Percentiles rank a stretch among this genome's conserved stretches.
These are phyloP conservation scores for Poterioochromonas sp. DNA, from an alignment of 352 stramenopile genomes.

Conservation along the genomic window DNA sequence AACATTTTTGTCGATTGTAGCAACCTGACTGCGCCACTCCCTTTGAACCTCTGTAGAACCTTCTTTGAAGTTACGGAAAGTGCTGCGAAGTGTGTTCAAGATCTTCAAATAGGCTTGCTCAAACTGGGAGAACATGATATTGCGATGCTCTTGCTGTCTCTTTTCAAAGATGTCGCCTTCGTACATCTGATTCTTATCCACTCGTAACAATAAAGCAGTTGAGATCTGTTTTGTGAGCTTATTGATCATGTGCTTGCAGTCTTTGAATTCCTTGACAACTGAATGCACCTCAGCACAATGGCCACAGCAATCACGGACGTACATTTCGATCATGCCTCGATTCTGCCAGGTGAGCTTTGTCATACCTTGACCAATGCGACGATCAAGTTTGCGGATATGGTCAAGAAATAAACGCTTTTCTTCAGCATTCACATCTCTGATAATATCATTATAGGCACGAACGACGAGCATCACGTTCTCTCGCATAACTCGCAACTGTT, in stretches of 20 bases:
- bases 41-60: constrained; percentile 75
- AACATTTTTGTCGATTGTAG: constrained; percentile 38
- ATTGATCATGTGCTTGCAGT: constrained; percentile 36
- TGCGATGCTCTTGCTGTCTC: constrained; percentile 4
- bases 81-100: constrained; percentile 72
- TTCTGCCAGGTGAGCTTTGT: constrained; percentile 77
- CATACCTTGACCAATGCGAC: constrained; percentile 75
- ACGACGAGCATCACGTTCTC: constrained; percentile 89
- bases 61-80: constrained; percentile 77
- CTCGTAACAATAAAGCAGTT: constrained; percentile 42
- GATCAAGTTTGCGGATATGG: constrained; percentile 83
- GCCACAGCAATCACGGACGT: constrained; percentile 74
- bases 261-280: constrained; percentile 48
- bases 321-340: constrained; percentile 75
- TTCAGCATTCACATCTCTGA: constrained; percentile 73
- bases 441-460: constrained; percentile 84
- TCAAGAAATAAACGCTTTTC: constrained; percentile 83
- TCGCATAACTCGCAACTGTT: constrained; percentile 69
- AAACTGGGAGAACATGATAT: constrained; percentile 28
- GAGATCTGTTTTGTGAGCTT: not conserved
- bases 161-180: constrained; percentile 9
- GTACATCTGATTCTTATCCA: constrained; percentile 42
- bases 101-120: constrained; percentile 68
- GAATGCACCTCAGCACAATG: constrained; percentile 45
- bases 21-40: constrained; percentile 78